Conservation (phyloP, 164 flowering plant genomes). For the Kalanchoe fedtschenkoi region DNA sequence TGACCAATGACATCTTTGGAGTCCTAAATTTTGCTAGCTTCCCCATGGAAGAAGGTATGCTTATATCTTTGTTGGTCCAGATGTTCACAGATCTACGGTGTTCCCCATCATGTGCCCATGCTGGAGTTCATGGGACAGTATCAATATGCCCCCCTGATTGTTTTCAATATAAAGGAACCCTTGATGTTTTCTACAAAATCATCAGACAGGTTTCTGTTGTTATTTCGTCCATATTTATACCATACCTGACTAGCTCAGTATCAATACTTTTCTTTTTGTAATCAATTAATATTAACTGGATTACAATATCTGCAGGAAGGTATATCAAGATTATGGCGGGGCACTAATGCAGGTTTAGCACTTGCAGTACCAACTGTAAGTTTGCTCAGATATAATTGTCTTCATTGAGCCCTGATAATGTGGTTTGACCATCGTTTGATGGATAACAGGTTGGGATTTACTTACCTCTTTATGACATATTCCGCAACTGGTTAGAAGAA, state of each 20-base stretch:
- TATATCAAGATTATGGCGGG: conserved; percentile 81
- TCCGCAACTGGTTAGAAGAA: conserved; percentile 33
- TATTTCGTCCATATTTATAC: not conserved
- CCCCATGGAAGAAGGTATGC: not conserved
- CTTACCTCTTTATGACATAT: conserved; percentile 37
- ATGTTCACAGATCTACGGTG: conserved; percentile 83
- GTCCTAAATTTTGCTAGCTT: not conserved
- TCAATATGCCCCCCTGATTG: conserved; percentile 85
- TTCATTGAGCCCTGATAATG: not conserved
- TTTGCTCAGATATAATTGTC: conserved; percentile 1
- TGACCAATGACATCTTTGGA: not conserved
- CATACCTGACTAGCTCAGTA: not conserved
- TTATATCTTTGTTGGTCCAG: conserved; percentile 22
- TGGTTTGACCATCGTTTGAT: not conserved
- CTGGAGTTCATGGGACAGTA: conserved; percentile 71
- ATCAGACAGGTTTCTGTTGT: conserved; percentile 66
- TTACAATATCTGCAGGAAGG: conserved; percentile 61
- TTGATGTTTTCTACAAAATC: conserved; percentile 84
- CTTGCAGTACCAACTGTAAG: conserved; percentile 88
- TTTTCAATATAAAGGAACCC: conserved; percentile 88
- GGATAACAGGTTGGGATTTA: conserved; percentile 36
- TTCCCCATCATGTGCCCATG: conserved; percentile 78
- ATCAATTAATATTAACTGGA: not conserved
- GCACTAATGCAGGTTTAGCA: conserved; percentile 92
- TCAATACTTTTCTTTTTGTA: not conserved